A percentile compares a stretch with the other conserved stretches of the same genome.
Evolutionary conservation across 768 basidiomycete species (phyloP).

Genomic region (Lactarius akahatsu): DNA sequence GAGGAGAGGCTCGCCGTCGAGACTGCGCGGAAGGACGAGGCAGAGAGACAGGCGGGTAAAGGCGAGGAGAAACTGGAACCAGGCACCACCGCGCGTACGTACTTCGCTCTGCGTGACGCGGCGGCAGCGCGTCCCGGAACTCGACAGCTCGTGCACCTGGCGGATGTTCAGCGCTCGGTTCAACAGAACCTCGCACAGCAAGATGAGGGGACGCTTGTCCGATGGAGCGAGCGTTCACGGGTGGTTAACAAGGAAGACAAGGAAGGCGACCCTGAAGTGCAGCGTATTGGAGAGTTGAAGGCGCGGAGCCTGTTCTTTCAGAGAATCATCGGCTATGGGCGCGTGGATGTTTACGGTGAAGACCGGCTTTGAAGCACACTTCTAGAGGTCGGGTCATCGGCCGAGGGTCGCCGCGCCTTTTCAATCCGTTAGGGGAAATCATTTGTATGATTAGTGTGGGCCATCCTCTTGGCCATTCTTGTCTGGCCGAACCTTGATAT

Average conservation of each 20-base stretch:
- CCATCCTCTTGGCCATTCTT: neutral
- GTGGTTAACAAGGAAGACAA: neutral
- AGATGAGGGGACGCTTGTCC: neutral
- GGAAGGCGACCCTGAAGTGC: conserved; percentile 6
- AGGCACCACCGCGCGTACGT: neutral
- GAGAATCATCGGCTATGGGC: too few relatives aligned
- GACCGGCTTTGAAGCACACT: conserved; percentile 4
- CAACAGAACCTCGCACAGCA: conserved; percentile 6
- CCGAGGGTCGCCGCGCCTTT: too few relatives aligned
- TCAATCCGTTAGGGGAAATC: neutral
- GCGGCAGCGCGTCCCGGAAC: neutral
- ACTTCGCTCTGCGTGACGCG: conserved; percentile 8
- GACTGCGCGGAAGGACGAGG: neutral
- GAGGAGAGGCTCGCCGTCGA: conserved; percentile 16
- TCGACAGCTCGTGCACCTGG: conserved; percentile 23
- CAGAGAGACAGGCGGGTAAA: neutral
- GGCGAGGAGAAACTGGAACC: neutral
- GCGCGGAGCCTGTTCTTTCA: conserved; percentile 3
- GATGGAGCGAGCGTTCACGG: neutral
- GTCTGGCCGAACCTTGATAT: neutral
- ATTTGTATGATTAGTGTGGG: conserved; percentile 2
- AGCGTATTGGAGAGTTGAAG: conserved; percentile 11
- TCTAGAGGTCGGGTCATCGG: neutral
- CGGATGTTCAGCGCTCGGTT: conserved; percentile 25
- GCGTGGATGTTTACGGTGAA: conserved; percentile 9